These are phyloP conservation scores for Plantago elongata DNA, from an alignment of 257 asterid genomes.

Conservation along the genomic window DNA sequence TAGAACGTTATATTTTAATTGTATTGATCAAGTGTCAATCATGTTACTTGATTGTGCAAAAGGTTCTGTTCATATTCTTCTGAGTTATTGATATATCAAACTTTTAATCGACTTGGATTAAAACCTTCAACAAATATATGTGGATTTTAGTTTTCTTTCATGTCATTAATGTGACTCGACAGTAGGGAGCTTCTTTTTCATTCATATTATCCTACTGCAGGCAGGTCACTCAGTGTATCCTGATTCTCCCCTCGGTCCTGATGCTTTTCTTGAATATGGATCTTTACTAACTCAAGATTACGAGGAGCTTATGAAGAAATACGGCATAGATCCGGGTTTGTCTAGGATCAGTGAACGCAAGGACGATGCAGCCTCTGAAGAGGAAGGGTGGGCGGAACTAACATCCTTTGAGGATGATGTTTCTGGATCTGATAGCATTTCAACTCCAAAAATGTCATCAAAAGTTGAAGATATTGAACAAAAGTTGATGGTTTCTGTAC, in stretches of 20 bases:
- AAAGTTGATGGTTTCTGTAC: slow-evolving; percentile 64
- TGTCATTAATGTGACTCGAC: background rate
- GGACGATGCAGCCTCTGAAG: slow-evolving; percentile 40
- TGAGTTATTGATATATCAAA: no score
- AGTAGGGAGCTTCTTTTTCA: slow-evolving; percentile 13
- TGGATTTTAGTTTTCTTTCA: background rate
- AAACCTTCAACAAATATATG: background rate
- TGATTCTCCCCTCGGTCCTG: slow-evolving; percentile 97
- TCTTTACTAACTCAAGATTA: slow-evolving; percentile 83
- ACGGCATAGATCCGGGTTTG: slow-evolving; percentile 25
- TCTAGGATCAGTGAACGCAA: slow-evolving; percentile 26
- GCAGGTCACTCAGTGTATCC: slow-evolving; percentile 89
- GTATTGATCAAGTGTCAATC: no score
- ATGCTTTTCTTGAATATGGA: slow-evolving; percentile 86
- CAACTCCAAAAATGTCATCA: slow-evolving; percentile 33
- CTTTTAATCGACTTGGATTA: background rate
- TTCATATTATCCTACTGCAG: slow-evolving; percentile 36
- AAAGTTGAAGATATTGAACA: slow-evolving; percentile 42
- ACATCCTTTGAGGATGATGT: slow-evolving; percentile 45
- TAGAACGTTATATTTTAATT: no score
- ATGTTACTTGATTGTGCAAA: no score
- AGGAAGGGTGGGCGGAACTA: slow-evolving; percentile 73
- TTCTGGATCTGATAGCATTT: slow-evolving; percentile 32
- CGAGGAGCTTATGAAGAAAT: slow-evolving; percentile 74
- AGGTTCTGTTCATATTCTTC: no score